Conservation (phyloP, 163 green algal genomes). For the Chlamydomonas reinhardtii region DNA sequence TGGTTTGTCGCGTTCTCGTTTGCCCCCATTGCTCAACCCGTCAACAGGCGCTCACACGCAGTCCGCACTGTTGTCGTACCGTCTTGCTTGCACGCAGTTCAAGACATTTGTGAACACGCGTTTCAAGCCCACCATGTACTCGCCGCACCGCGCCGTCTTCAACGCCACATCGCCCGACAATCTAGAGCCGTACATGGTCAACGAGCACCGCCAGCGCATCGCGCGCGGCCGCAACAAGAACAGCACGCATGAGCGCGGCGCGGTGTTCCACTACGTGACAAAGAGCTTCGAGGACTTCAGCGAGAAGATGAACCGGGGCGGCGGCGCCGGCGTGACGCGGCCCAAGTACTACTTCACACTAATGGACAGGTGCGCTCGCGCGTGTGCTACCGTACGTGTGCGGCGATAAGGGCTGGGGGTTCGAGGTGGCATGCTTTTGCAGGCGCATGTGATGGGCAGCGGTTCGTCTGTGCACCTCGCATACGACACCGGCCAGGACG, state of each 20-base stretch:
- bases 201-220: conserved; percentile 50
- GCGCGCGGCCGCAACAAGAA: conserved; percentile 53
- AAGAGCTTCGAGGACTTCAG: conserved; percentile 51
- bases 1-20: too few relatives aligned
- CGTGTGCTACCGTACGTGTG: neutral
- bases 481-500: too few relatives aligned
- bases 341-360: conserved; percentile 39
- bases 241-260: conserved; percentile 28
- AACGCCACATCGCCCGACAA: neutral
- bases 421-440: neutral
- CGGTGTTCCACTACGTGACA: conserved; percentile 58
- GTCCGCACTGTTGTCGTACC: neutral
- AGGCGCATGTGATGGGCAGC: too few relatives aligned
- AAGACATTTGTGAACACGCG: conserved; percentile 64
- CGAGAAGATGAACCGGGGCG: conserved; percentile 53
- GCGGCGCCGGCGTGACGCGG: conserved; percentile 56
- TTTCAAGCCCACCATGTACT: conserved; percentile 62
- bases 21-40: too few relatives aligned
- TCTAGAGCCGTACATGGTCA: conserved; percentile 50
- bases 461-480: too few relatives aligned
- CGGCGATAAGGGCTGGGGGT: too few relatives aligned
- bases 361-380: conserved; percentile 24
- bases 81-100: conserved; percentile 38
- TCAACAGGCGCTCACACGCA: too few relatives aligned
- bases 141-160: conserved; percentile 58